A percentile compares a stretch with the other conserved stretches of the same genome.
Evolutionary conservation across 2,329 filamentous ascomycete genomes (phyloP).

Genomic region (Alternaria ventricosa): DNA sequence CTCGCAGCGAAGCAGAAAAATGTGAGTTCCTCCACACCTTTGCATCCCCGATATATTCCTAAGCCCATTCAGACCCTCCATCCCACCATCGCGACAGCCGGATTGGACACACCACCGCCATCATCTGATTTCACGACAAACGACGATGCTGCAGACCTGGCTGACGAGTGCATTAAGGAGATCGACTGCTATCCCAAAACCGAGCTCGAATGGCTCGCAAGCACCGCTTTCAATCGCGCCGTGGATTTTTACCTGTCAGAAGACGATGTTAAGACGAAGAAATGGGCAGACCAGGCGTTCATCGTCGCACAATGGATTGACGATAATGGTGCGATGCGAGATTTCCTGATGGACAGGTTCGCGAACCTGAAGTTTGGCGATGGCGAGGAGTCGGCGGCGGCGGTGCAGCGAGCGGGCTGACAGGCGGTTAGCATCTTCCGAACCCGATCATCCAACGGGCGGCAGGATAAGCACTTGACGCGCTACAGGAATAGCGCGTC

Average conservation of each 20-base stretch:
- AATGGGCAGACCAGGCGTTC: conserved; percentile 70
- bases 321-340: conserved; percentile 54
- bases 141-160: conserved; percentile 3
- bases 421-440: background rate
- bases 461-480: background rate
- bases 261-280: conserved; percentile 62
- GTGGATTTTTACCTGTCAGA: conserved; percentile 63
- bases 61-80: conserved; percentile 5
- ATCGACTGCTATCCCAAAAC: conserved; percentile 64
- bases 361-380: conserved; percentile 28
- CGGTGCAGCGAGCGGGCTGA: background rate
- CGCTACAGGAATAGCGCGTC: background rate
- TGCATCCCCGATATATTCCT: conserved; percentile 1
- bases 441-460: background rate
- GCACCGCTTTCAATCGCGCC: conserved; percentile 66
- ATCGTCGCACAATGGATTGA: conserved; percentile 65
- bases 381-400: background rate
- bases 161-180: conserved; percentile 41
- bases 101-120: conserved; percentile 20
- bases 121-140: conserved; percentile 19
- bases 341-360: conserved; percentile 53
- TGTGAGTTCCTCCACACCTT: conserved; percentile 26
- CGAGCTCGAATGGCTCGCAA: conserved; percentile 79
- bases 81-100: background rate
- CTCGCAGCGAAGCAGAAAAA: conserved; percentile 37